Evolutionary conservation across 257 asterid species (phyloP).

Genomic region (Plantago elongata): DNA sequence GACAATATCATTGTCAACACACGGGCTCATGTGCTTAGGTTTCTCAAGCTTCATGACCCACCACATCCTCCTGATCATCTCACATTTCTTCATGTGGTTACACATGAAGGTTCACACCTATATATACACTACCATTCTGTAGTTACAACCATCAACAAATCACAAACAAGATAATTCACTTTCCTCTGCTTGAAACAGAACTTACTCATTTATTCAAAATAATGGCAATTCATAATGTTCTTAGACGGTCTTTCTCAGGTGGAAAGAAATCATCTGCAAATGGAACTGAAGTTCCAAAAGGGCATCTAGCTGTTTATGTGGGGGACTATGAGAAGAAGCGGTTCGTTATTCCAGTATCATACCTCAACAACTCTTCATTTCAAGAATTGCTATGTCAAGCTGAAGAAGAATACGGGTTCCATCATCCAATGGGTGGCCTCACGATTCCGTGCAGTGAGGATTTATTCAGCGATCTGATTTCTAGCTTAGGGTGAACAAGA

Average conservation of each 20-base stretch:
- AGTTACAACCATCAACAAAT: conserved; percentile 10
- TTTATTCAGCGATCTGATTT: conserved; percentile 26
- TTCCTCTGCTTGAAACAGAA: not conserved
- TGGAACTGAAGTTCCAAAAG: conserved; percentile 43
- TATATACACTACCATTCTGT: conserved; percentile 3
- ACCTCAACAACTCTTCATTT: conserved; percentile 40
- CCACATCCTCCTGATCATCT: too few species aligned
- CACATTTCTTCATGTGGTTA: too few species aligned
- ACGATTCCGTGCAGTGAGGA: conserved; percentile 43
- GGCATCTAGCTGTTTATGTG: conserved; percentile 54
- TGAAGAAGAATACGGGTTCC: conserved; percentile 41
- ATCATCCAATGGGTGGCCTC: conserved; percentile 58
- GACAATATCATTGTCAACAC: conserved; percentile 1
- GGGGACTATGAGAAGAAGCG: conserved; percentile 40
- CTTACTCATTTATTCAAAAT: not conserved
- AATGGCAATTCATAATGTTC: conserved; percentile 41
- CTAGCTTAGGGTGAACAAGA: conserved; percentile 20
- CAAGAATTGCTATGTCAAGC: conserved; percentile 38
- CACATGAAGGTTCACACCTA: not conserved
- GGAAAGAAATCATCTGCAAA: conserved; percentile 17
- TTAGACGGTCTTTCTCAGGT: conserved; percentile 28
- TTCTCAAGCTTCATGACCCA: too few species aligned
- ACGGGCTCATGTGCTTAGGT: not conserved
- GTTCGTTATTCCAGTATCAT: conserved; percentile 40
- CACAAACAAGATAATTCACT: not conserved